Conservation (phyloP, 2,329 filamentous ascomycete species). For the Trichoderma pleuroti region DNA sequence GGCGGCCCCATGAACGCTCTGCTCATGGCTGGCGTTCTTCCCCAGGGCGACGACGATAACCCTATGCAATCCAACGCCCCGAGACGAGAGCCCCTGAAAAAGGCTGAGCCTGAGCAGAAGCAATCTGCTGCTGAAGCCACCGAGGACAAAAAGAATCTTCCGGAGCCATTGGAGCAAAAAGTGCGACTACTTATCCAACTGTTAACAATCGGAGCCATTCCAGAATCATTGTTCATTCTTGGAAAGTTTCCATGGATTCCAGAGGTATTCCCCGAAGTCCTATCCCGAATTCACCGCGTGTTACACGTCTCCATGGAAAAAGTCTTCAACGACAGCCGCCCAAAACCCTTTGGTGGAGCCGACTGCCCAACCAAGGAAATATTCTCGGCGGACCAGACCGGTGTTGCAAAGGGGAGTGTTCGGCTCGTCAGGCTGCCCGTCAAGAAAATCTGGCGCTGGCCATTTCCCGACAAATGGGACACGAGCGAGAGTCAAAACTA, state of each 20-base stretch:
- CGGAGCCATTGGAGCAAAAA: constrained; percentile 84
- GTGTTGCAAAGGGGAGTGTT: constrained; percentile 66
- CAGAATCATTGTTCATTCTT: constrained; percentile 87
- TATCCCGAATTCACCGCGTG: constrained; percentile 78
- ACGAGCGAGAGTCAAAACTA: constrained; percentile 75
- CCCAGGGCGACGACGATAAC: constrained; percentile 67
- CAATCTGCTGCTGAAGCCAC: constrained; percentile 38
- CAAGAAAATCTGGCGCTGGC: constrained; percentile 76
- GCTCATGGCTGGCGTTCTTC: constrained; percentile 78
- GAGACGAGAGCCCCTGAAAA: constrained; percentile 51
- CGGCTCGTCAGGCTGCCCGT: constrained; percentile 56
- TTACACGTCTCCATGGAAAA: constrained; percentile 77
- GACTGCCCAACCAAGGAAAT: constrained; percentile 45
- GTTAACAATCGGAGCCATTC: constrained; percentile 85
- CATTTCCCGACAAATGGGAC: constrained; percentile 73
- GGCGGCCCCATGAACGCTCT: constrained; percentile 79
- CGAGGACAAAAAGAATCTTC: constrained; percentile 51
- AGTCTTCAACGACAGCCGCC: constrained; percentile 53
- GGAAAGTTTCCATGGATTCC: constrained; percentile 91
- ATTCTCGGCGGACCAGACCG: constrained; percentile 58
- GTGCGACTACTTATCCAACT: constrained; percentile 78
- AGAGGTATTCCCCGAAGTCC: constrained; percentile 77
- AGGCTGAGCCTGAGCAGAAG: constrained; percentile 53
- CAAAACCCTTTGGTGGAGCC: constrained; percentile 29
- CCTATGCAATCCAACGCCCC: constrained; percentile 39